Conservation (phyloP, 805 yeast species). For the Candida methanosorbosa region DNA sequence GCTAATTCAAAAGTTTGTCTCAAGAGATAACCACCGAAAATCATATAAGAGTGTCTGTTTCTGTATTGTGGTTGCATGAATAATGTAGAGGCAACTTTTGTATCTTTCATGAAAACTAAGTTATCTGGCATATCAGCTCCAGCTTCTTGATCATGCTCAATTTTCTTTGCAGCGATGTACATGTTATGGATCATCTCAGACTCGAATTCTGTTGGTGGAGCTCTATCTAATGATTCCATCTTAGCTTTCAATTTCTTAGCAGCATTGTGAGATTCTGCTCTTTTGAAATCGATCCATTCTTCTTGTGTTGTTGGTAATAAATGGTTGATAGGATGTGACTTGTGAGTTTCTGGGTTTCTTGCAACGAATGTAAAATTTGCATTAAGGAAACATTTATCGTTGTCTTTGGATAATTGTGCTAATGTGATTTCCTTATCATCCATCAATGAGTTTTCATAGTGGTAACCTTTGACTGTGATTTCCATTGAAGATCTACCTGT, state of each 20-base stretch:
- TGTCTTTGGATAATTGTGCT: constrained; percentile 40
- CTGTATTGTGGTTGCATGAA: constrained; percentile 97
- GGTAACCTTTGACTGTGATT: constrained; percentile 81
- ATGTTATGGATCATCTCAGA: constrained; percentile 66
- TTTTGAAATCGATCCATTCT: constrained; percentile 76
- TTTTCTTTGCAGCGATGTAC: constrained; percentile 46
- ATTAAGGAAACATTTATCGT: constrained; percentile 64
- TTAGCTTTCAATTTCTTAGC: constrained; percentile 75
- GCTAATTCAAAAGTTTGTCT: constrained; percentile 93
- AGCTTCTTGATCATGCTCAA: constrained; percentile 20
- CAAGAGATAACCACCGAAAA: constrained; percentile 89
- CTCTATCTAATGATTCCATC: constrained; percentile 45
- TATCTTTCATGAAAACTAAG: constrained; percentile 60
- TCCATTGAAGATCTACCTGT: constrained; percentile 96
- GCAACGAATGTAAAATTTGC: constrained; percentile 96
- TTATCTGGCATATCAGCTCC: constrained; percentile 38
- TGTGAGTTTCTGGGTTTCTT: constrained; percentile 87
- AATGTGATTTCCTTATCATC: constrained; percentile 40
- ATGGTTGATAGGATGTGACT: constrained; percentile 77
- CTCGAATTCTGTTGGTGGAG: constrained; percentile 75
- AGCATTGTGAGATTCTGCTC: constrained; percentile 86
- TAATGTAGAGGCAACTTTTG: constrained; percentile 63
- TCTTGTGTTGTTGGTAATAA: constrained; percentile 64
- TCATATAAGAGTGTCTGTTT: constrained; percentile 89
- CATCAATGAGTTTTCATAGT: constrained; percentile 52